Evolutionary conservation across 1,284 basidiomycete species (phyloP).

Genomic region (Malassezia pachydermatis): DNA sequence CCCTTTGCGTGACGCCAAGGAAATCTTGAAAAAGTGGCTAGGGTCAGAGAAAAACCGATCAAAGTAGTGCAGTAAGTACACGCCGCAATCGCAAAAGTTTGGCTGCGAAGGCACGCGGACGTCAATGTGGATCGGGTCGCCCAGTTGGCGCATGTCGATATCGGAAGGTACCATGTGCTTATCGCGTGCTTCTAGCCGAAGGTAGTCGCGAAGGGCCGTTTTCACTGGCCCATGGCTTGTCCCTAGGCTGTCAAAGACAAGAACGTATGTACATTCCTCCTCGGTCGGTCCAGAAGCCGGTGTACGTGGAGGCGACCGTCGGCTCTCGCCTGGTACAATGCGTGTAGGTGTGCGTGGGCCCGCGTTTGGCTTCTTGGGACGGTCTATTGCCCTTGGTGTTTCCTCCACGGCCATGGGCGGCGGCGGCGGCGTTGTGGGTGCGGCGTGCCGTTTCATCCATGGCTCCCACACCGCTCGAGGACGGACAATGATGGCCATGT

Average conservation of each 20-base stretch:
- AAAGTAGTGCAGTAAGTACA: constrained; percentile 42
- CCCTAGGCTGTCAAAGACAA: constrained; percentile 68
- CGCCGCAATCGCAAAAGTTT: constrained; percentile 74
- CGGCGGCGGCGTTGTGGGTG: not conserved
- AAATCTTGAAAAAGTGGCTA: constrained; percentile 17
- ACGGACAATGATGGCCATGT: constrained; percentile 81
- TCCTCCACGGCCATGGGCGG: not conserved
- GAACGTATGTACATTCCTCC: constrained; percentile 23
- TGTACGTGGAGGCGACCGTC: not conserved
- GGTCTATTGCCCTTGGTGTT: too few species aligned
- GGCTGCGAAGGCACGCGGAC: constrained; percentile 58
- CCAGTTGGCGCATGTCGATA: constrained; percentile 7
- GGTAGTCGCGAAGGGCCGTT: constrained; percentile 60
- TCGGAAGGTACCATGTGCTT: constrained; percentile 54
- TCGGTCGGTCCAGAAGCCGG: constrained; percentile 4
- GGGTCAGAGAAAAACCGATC: constrained; percentile 41
- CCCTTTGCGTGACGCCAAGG: not conserved
- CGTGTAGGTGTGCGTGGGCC: constrained; percentile 10
- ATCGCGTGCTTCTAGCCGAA: constrained; percentile 67
- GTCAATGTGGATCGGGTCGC: constrained; percentile 21
- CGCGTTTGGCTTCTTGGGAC: constrained; percentile 7
- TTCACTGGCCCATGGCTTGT: constrained; percentile 59
- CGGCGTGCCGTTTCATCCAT: not conserved
- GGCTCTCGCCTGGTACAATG: constrained; percentile 2
- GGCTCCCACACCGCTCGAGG: constrained; percentile 52